A percentile compares a stretch with the other conserved stretches of the same genome.
These are phyloP conservation scores for Populus trichocarpa DNA, from an alignment of 441 rosid species.

Conservation along the genomic window DNA sequence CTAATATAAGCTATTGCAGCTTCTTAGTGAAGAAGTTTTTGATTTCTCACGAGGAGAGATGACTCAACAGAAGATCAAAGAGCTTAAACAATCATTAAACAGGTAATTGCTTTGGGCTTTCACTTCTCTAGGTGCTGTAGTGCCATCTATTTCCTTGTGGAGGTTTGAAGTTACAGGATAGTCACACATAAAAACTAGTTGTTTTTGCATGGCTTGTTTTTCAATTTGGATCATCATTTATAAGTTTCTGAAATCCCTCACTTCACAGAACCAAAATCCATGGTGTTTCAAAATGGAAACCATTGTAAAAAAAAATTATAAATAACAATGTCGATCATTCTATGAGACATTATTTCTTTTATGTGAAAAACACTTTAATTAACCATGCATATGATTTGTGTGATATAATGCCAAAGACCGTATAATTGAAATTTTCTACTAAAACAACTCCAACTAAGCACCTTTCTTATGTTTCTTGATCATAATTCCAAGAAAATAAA, in stretches of 20 bases:
- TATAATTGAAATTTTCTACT: not conserved
- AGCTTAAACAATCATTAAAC: slow-evolving; percentile 94
- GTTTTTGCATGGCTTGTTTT: not conserved
- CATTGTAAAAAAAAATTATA: not conserved
- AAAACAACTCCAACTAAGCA: not conserved
- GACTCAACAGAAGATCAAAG: slow-evolving; percentile 98
- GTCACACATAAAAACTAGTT: not conserved
- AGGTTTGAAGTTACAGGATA: not conserved
- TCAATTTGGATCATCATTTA: not conserved
- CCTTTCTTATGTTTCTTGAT: not conserved
- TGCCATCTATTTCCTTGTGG: not conserved
- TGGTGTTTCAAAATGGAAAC: not conserved
- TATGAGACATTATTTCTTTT: not conserved
- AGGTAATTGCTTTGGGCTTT: slow-evolving; percentile 39
- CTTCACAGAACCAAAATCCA: not conserved
- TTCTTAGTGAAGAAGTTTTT: slow-evolving; percentile 98
- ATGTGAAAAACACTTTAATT: not conserved
- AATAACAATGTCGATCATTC: not conserved
- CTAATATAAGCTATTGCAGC: slow-evolving; percentile 52
- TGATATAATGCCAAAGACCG: not conserved
- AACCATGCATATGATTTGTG: not conserved
- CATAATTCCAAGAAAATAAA: not conserved
- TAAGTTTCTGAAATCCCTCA: not conserved
- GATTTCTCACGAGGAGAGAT: slow-evolving; percentile 99
- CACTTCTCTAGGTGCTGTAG: not conserved